Conservation (phyloP, 2,329 filamentous ascomycete genomes). For the Pestalotiopsis sp. region DNA sequence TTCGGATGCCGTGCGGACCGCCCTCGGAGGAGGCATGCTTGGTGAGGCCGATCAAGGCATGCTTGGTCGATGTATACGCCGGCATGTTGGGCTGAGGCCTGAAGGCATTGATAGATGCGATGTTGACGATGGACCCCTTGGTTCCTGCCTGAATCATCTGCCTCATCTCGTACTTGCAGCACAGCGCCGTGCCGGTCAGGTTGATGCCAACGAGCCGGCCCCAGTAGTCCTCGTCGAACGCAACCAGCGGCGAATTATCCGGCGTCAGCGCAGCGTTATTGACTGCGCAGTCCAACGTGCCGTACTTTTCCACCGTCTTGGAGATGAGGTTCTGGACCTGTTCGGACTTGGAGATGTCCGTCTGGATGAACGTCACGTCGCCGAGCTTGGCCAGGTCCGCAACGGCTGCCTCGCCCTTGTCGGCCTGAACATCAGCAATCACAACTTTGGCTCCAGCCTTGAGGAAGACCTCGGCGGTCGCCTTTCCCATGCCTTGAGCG, state of each 20-base stretch:
- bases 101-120: conserved; percentile 41
- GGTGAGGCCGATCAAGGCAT: conserved; percentile 44
- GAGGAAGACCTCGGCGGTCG: conserved; percentile 26
- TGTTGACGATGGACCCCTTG: conserved; percentile 40
- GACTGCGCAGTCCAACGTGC: conserved; percentile 43
- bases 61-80: conserved; percentile 44
- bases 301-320: conserved; percentile 35
- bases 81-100: conserved; percentile 36
- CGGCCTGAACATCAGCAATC: conserved; percentile 21
- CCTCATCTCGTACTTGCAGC: conserved; percentile 40
- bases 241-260: conserved; percentile 27
- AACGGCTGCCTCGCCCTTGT: conserved; percentile 20
- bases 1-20: conserved; percentile 33
- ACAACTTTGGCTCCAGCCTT: conserved; percentile 28
- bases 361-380: conserved; percentile 24
- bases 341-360: conserved; percentile 25
- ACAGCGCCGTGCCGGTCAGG: conserved; percentile 40
- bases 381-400: conserved; percentile 19
- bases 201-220: conserved; percentile 39
- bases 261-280: conserved; percentile 39
- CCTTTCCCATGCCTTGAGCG: conserved; percentile 33
- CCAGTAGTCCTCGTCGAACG: conserved; percentile 38
- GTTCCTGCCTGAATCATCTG: conserved; percentile 38
- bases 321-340: conserved; percentile 24
- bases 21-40: conserved; percentile 38